A percentile compares a stretch with the other conserved stretches of the same genome.
These are phyloP conservation scores for Apiotrichum sp. DNA, from an alignment of 1,284 basidiomycete species.

Conservation along the genomic window DNA sequence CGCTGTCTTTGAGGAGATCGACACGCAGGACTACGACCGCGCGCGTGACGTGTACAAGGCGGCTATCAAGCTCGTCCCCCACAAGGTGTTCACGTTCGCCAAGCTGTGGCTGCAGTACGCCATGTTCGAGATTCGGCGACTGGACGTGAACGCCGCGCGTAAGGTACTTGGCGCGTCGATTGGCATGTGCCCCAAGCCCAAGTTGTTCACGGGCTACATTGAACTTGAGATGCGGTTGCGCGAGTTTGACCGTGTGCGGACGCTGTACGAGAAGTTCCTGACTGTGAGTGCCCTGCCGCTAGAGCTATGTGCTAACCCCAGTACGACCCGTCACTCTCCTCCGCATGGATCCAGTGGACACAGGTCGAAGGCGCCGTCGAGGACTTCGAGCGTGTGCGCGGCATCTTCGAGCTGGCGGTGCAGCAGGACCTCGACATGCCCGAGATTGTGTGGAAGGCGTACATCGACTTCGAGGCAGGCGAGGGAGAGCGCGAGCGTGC, in stretches of 20 bases:
- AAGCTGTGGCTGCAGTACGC: constrained; percentile 91
- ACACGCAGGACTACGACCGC: constrained; percentile 80
- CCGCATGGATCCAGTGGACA: constrained; percentile 95
- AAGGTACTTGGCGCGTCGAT: constrained; percentile 87
- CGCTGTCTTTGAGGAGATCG: constrained; percentile 94
- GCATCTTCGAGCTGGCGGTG: constrained; percentile 93
- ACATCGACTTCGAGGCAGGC: constrained; percentile 81
- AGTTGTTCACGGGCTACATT: constrained; percentile 88
- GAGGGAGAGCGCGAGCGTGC: constrained; percentile 85
- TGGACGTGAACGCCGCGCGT: constrained; percentile 76
- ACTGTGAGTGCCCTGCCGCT: constrained; percentile 45
- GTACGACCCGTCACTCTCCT: constrained; percentile 72
- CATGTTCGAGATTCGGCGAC: constrained; percentile 80
- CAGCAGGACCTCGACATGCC: constrained; percentile 96
- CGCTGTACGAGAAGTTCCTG: constrained; percentile 88
- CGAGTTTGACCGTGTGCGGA: constrained; percentile 91
- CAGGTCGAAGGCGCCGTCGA: constrained; percentile 89
- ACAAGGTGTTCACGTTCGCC: constrained; percentile 94
- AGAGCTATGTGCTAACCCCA: constrained; percentile 45
- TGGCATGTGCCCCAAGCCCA: constrained; percentile 93
- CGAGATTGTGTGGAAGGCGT: constrained; percentile 90
- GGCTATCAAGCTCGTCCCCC: constrained; percentile 80
- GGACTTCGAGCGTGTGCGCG: constrained; percentile 85
- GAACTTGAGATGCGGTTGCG: constrained; percentile 67
- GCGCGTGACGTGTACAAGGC: constrained; percentile 89